A percentile compares a stretch with the other conserved stretches of the same genome.
Conservation (phyloP, 495 filamentous ascomycete genomes). For the Penicillium diatomitis region DNA sequence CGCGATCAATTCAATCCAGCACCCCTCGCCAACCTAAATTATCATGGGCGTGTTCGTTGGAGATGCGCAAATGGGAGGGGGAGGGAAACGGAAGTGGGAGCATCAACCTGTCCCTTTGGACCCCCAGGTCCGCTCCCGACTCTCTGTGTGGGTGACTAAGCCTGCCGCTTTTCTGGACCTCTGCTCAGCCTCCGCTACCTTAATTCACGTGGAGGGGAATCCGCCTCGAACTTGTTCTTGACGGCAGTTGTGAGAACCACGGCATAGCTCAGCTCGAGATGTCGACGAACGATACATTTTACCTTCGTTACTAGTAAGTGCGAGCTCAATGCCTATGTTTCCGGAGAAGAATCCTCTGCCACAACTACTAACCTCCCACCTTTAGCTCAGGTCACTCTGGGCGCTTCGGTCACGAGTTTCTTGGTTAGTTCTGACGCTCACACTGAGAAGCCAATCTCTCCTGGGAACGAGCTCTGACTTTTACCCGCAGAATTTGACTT, state of each 20-base stretch:
- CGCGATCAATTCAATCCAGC: slow-evolving; percentile 29
- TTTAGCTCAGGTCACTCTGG: slow-evolving; percentile 91
- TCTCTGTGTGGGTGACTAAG: slow-evolving; percentile 45
- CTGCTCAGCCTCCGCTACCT: too few relatives aligned
- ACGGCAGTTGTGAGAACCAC: slow-evolving; percentile 2
- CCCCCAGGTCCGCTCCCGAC: slow-evolving; percentile 23
- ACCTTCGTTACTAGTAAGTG: slow-evolving; percentile 90
- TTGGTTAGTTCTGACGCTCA: slow-evolving; percentile 51
- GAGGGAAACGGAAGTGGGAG: slow-evolving; percentile 5
- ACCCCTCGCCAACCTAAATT: slow-evolving; percentile 33
- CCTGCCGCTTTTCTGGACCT: slow-evolving; percentile 17
- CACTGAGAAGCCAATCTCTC: neutral
- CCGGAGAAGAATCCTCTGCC: slow-evolving; percentile 27
- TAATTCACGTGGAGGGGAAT: neutral
- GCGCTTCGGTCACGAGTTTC: slow-evolving; percentile 96
- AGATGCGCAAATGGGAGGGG: slow-evolving; percentile 21
- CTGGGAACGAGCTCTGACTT: slow-evolving; percentile 18
- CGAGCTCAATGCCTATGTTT: slow-evolving; percentile 1
- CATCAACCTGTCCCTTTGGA: slow-evolving; percentile 40
- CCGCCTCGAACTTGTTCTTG: slow-evolving; percentile 11
- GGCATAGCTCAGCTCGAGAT: slow-evolving; percentile 17
- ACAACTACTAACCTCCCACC: slow-evolving; percentile 38
- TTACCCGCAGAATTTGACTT: slow-evolving; percentile 80
- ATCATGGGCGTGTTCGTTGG: slow-evolving; percentile 30
- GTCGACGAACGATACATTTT: slow-evolving; percentile 74